These are phyloP conservation scores for Carnegiea gigantea DNA, from an alignment of 179 eudicot genomes.

Conservation along the genomic window DNA sequence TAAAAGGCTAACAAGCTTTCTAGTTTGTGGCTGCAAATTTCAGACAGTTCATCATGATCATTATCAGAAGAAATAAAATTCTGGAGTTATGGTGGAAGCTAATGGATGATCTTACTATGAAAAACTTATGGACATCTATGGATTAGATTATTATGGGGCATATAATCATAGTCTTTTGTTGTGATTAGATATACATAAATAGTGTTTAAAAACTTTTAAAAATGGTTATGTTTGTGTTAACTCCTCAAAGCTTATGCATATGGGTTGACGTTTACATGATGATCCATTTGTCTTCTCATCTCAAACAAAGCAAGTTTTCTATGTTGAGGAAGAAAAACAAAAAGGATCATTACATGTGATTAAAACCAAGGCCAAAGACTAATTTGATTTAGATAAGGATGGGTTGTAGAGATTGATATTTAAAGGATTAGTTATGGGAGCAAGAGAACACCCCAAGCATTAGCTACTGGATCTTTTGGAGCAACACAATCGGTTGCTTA, in stretches of 20 bases:
- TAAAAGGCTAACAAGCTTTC: background rate
- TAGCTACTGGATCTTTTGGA: too few relatives aligned
- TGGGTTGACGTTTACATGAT: background rate
- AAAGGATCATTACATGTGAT: background rate
- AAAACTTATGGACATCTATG: background rate
- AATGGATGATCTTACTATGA: constrained; percentile 7
- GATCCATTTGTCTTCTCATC: constrained; percentile 2
- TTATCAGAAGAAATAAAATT: background rate
- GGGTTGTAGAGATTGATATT: too few relatives aligned
- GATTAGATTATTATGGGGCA: background rate
- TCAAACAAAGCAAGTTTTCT: background rate
- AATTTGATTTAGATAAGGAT: background rate
- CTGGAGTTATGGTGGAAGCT: constrained; percentile 8
- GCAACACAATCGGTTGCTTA: too few relatives aligned
- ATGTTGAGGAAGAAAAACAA: background rate
- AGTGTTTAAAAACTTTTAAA: background rate
- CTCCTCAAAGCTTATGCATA: constrained; percentile 1
- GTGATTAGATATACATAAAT: background rate
- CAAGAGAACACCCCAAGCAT: too few relatives aligned
- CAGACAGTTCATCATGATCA: background rate
- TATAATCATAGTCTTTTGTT: constrained; percentile 2
- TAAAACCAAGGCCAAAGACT: background rate
- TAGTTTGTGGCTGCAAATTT: background rate
- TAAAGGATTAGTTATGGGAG: too few relatives aligned
- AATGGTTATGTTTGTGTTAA: background rate